Evolutionary conservation across 768 basidiomycete genomes (phyloP), one percentile per base, ranked within the genome.

Genomic region (Rhizopogon vinicolor): DNA sequence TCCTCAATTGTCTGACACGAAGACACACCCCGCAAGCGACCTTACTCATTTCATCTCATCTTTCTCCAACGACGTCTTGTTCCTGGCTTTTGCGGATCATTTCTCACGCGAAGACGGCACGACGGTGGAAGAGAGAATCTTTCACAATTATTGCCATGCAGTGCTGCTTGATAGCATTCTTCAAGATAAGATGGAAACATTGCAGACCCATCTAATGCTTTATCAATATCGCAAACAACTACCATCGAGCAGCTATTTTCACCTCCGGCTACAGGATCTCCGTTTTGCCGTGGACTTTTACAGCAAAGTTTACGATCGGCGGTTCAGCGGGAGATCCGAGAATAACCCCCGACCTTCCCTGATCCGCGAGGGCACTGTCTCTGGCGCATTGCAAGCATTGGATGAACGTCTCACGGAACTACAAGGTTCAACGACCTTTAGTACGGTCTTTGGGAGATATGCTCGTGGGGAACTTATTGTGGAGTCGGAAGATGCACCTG

Each of bases 11-110:
- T 85, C 81, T 9, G 82, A 86, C 57, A 79, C 81, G 7, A 83
- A 83, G 60, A 76, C 78, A 0, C 84, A 89, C 58, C 83, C 85
- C 8, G 82, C 85, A 1, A 81, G 82, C 39, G 90, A 94, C 56
- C 75, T 97, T 10, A 81, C 85, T 28, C 86, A 91, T 56, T 91
- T 97, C 69, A 90, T 97, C 56, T 82, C 86, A 0, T 91, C 91
- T 0, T 92, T 91, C 67, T 91, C 92, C 9, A 89, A 91, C 65
- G 86, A 94, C 63, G 75, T 83, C 0, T 74, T 86, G 19, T 89
- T 91, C 71, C 75, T 93, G 13, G 82, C 90, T 0, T 91, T 93
- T 58, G 90, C 90, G 3, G 89, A 91, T 58, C 83, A 87, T 58
- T 79, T 93, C 58, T 85, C 86, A 45, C 78, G 86, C 7, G 80